Evolutionary conservation across 805 yeast species (phyloP).

Genomic region (Metschnikowia bowlesiae): DNA sequence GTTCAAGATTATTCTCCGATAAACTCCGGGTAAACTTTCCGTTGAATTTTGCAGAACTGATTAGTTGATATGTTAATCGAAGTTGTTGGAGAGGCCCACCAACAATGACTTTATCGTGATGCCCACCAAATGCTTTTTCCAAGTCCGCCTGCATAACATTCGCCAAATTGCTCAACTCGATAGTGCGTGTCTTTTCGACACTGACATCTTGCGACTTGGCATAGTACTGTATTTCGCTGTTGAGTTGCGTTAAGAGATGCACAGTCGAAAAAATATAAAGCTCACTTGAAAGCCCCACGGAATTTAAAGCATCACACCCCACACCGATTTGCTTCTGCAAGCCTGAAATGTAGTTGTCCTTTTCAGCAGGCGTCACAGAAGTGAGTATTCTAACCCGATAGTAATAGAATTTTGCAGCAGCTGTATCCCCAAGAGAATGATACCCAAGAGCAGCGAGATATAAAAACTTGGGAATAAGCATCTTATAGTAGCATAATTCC

Average conservation of each 20-base stretch:
- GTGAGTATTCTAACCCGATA: conserved; percentile 24
- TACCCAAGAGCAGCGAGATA: conserved; percentile 38
- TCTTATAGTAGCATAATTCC: conserved; percentile 35
- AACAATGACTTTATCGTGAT: background rate
- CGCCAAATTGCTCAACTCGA: background rate
- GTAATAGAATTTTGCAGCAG: conserved; percentile 38
- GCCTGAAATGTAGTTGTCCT: background rate
- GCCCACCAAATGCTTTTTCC: background rate
- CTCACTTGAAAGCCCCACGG: conserved; percentile 23
- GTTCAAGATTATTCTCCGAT: background rate
- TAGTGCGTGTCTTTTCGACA: background rate
- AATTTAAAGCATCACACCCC: conserved; percentile 20
- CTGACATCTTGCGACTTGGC: background rate
- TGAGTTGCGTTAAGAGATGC: conserved; percentile 22
- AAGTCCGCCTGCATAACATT: background rate
- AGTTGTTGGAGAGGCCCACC: background rate
- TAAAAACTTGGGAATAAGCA: conserved; percentile 33
- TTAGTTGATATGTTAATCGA: background rate
- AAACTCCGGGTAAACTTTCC: background rate
- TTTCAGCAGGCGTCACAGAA: background rate
- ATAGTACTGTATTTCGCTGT: background rate
- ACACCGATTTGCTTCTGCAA: conserved; percentile 18
- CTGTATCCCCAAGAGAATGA: conserved; percentile 34
- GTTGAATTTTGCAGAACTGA: background rate
- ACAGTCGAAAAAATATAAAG: conserved; percentile 26